Evolutionary conservation across 2,329 filamentous ascomycete species (phyloP), one percentile per base, ranked within the genome.

Genomic region (Paecilomyces variotii): DNA sequence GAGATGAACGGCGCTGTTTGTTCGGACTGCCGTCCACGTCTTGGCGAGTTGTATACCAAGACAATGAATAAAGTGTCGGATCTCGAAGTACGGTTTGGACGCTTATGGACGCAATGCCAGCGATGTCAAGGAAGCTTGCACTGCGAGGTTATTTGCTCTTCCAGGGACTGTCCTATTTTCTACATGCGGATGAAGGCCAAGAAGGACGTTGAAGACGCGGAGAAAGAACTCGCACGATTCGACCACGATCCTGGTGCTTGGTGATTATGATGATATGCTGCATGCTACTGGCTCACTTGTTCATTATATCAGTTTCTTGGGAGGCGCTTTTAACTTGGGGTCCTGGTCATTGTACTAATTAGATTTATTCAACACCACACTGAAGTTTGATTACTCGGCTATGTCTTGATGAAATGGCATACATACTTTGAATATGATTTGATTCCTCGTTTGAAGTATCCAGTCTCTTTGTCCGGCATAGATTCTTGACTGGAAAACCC

Each of bases 141-240:
- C 77, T 94, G 91, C 73, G 94, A 99, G 75, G 95, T 99, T 57
- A 97, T 99, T 66, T 99, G 94, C 79, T 92, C 88, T 62, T 93
- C 88, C 72, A 89, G 91, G 73, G 94, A 99, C 79, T 99, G 94
- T 72, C 94, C 94, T 0, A 99, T 99, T 69, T 99, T 99, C 76
- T 99, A 99, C 75, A 99, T 99, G 94, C 87, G 94, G 3, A 99
- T 99, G 94, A 99, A 99, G 82, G 93, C 93, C 32, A 96, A 97
- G 83, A 99, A 99, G 80, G 94, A 99, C 73, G 87, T 97, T 45
- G 93, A 97, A 74, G 94, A 99, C 77, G 88, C 87, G 1, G 91
- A 92, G 59, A 95, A 91, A 78, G 94, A 99, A 74, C 75, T 99
- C 68, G 84, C 84, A 66, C 81, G 94, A 67, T 99, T 99, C 76